phyloP scores from a whole-genome alignment of 192 early-diverging fungal genomes.

The Entomortierella parvispora region DNA sequence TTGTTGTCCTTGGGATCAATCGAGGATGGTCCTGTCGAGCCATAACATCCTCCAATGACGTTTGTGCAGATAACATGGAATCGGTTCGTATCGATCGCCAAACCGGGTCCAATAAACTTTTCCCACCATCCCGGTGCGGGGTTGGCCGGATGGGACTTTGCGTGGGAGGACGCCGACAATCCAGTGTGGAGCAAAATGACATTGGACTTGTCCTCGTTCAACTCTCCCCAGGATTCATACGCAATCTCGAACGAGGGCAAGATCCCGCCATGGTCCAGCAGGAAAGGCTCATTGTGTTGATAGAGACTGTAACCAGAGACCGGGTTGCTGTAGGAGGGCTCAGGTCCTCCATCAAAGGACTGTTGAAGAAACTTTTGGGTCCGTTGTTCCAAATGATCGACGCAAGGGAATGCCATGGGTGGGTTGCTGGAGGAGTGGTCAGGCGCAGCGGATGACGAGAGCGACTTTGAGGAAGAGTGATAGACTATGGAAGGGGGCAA shows the following conservation, averaged over 20 bases:
- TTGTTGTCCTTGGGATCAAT: constrained; percentile 79
- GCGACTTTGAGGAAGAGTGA: constrained; percentile 33
- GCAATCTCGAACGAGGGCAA: constrained; percentile 85
- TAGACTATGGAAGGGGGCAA: constrained; percentile 18
- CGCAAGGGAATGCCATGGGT: constrained; percentile 79
- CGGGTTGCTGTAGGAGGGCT: constrained; percentile 85
- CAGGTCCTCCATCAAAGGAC: constrained; percentile 76
- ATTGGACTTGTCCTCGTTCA: constrained; percentile 84
- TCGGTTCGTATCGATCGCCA: constrained; percentile 90
- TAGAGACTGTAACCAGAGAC: constrained; percentile 79
- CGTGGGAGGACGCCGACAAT: constrained; percentile 90
- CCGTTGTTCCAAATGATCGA: constrained; percentile 70
- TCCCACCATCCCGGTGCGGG: constrained; percentile 95
- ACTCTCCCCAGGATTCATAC: constrained; percentile 96
- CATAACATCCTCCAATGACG: constrained; percentile 96
- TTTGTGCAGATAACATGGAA: constrained; percentile 98
- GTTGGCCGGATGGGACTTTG: constrained; percentile 87
- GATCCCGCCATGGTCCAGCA: constrained; percentile 84
- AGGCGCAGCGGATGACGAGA: constrained; percentile 9
- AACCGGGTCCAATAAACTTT: constrained; percentile 94
- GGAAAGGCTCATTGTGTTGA: constrained; percentile 72
- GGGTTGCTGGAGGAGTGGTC: constrained; percentile 62
- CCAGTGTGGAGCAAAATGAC: constrained; percentile 96
- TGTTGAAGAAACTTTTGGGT: constrained; percentile 56
- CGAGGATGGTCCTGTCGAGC: constrained; percentile 90